These are phyloP conservation scores for Penicillium taxi DNA, from an alignment of 495 filamentous ascomycete genomes.

Conservation along the genomic window DNA sequence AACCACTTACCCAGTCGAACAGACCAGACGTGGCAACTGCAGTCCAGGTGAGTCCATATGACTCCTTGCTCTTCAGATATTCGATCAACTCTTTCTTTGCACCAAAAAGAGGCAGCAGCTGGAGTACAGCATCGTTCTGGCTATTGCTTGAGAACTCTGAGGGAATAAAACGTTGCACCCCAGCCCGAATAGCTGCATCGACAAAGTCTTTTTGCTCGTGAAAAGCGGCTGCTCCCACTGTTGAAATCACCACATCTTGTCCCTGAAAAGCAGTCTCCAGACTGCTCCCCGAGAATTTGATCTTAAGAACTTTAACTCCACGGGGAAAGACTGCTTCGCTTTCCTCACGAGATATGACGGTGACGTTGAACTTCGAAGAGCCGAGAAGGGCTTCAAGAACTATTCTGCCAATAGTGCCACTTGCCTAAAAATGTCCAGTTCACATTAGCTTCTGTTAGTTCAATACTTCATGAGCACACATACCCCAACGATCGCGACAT, in stretches of 20 bases:
- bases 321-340: slow-evolving; percentile 14
- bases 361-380: slow-evolving; percentile 4
- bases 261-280: slow-evolving; percentile 35
- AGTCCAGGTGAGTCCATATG: slow-evolving; percentile 39
- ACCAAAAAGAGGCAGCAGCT: slow-evolving; percentile 36
- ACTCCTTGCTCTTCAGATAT: slow-evolving; percentile 39
- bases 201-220: slow-evolving; percentile 42
- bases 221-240: slow-evolving; percentile 25
- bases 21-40: slow-evolving; percentile 40
- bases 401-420: slow-evolving; percentile 7
- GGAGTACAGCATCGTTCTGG: slow-evolving; percentile 22
- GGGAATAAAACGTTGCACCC: slow-evolving; percentile 33
- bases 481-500: slow-evolving; percentile 6
- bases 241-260: slow-evolving; percentile 42
- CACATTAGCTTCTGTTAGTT: neutral
- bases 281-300: slow-evolving; percentile 53
- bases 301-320: slow-evolving; percentile 41
- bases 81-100: slow-evolving; percentile 37
- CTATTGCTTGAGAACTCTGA: slow-evolving; percentile 24
- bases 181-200: slow-evolving; percentile 51
- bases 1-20: slow-evolving; percentile 41
- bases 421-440: too few species aligned
- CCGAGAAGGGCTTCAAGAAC: slow-evolving; percentile 1
- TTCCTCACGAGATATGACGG: slow-evolving; percentile 3
- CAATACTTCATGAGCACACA: neutral